A percentile compares a stretch with the other conserved stretches of the same genome.
phyloP scores from a whole-genome alignment of 331 rosid species.

The Arachis monticola region DNA sequence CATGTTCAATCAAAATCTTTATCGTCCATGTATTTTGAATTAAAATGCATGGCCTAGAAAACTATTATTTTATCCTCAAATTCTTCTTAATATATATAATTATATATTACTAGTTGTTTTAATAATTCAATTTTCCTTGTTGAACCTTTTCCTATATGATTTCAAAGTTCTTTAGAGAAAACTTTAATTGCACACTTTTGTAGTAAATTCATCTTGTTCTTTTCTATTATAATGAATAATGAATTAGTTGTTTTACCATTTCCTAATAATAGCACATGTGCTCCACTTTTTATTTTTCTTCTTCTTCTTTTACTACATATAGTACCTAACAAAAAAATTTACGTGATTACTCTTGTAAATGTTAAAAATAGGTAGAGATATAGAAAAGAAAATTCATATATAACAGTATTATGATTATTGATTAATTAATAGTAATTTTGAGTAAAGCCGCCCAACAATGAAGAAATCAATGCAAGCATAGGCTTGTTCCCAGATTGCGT shows the following conservation, averaged over 20 bases:
- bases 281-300: no score
- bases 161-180: neutral
- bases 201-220: no score
- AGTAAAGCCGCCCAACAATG: neutral
- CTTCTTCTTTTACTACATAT: no score
- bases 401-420: neutral
- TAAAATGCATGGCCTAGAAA: neutral
- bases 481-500: constrained; percentile 20
- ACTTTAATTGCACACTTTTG: no score
- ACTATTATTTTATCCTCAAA: neutral
- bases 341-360: no score
- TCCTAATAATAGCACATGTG: no score
- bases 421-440: neutral
- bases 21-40: neutral
- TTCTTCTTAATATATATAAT: neutral
- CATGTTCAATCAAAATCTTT: neutral
- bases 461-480: neutral
- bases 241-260: no score
- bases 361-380: no score
- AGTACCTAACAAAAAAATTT: no score
- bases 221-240: no score
- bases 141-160: neutral
- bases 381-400: no score
- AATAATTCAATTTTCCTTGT: neutral
- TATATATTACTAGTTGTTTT: neutral